Base-by-base conservation (phyloP, 768 basidiomycete species). In the Phylloporus scabripes region DNA sequence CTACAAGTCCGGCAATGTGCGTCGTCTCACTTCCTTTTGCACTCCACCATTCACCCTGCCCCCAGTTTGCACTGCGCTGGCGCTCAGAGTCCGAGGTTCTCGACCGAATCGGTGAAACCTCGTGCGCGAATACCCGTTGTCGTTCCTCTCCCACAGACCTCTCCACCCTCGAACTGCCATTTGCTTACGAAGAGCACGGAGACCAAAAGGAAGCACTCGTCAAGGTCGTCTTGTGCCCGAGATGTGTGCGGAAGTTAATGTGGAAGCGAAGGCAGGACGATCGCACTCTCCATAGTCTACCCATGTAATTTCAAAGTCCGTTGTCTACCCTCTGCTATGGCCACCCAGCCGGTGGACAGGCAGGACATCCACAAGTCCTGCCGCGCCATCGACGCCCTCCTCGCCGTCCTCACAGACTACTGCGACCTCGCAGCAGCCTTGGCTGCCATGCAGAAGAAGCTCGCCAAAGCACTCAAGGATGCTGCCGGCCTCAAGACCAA, bases 71-170 rank as follows among this genome's bases (percentile, higher is more conserved):
- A 0, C 76, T 98, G 5, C 84, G 95, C 12, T 98, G 95, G 95
- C 76, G 95, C 29, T 93, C 93, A 0, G 93, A 96, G 61, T 72
- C 76, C 2, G 95, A 98, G 68, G 93, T 97, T 12, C 71, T 98
- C 2, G 78, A 81, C 0, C 89, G 88, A 20, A 79, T 82, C 3
- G 95, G 93, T 3, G 90, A 96, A 65, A 78, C 80, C 4, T 88
- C 90, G 0, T 98, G 95, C 60, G 94, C 80, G 1, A 94, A 94
- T 54, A 81, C 90, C 18, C 87, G 93, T 20, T 98, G 95, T 61
- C 68, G 53, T 70, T 74, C n/a, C 34, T 36, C 43, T 59, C 60
- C 14, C 47, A 54, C 60, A 24, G 57, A 69, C 5, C 72, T 95
- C 26, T 76, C 78, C 11, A 92, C 92, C 8, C 78, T 92, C 38